Percentiles rank a stretch among this genome's conserved stretches.
Conservation (phyloP, 192 early-diverging fungal genomes). For the Globomyces pollinis-pini region DNA sequence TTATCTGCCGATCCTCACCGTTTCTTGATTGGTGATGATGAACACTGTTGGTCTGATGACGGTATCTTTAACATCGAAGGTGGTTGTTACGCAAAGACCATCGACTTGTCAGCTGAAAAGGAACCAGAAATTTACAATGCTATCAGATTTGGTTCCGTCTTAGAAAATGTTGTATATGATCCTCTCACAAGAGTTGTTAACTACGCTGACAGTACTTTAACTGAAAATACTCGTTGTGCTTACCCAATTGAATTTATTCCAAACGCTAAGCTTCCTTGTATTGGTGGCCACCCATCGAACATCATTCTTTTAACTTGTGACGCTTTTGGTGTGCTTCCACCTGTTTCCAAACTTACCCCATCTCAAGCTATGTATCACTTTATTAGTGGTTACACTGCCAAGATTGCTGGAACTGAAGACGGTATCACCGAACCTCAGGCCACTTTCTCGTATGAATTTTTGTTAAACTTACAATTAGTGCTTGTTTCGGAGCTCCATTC, state of each 20-base stretch:
- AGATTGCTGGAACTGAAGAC: slow-evolving; percentile 95
- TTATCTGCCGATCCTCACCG: slow-evolving; percentile 90
- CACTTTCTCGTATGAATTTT: slow-evolving; percentile 55
- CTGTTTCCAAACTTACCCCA: slow-evolving; percentile 73
- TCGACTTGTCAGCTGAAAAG: slow-evolving; percentile 91
- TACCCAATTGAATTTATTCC: slow-evolving; percentile 95
- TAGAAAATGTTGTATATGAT: slow-evolving; percentile 91
- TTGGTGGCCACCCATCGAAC: slow-evolving; percentile 87
- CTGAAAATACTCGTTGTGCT: slow-evolving; percentile 94
- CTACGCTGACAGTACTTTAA: slow-evolving; percentile 68
- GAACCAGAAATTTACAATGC: slow-evolving; percentile 98
- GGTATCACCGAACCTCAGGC: slow-evolving; percentile 87
- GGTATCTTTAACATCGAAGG: slow-evolving; percentile 99
- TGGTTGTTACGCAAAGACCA: slow-evolving; percentile 97
- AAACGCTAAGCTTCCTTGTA: slow-evolving; percentile 88
- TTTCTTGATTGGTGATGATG: slow-evolving; percentile 95
- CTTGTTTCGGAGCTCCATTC: slow-evolving; percentile 95
- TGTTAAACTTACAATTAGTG: slow-evolving; percentile 22
- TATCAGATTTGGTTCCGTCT: slow-evolving; percentile 85
- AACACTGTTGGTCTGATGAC: slow-evolving; percentile 97
- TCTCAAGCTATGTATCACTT: slow-evolving; percentile 96
- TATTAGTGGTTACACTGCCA: slow-evolving; percentile 95
- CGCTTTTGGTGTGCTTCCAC: slow-evolving; percentile 93
- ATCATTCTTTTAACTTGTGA: slow-evolving; percentile 95
- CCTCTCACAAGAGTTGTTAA: slow-evolving; percentile 66